These are phyloP conservation scores for Zymoseptoria tritici DNA, from an alignment of 2,329 filamentous ascomycete genomes.

Conservation along the genomic window DNA sequence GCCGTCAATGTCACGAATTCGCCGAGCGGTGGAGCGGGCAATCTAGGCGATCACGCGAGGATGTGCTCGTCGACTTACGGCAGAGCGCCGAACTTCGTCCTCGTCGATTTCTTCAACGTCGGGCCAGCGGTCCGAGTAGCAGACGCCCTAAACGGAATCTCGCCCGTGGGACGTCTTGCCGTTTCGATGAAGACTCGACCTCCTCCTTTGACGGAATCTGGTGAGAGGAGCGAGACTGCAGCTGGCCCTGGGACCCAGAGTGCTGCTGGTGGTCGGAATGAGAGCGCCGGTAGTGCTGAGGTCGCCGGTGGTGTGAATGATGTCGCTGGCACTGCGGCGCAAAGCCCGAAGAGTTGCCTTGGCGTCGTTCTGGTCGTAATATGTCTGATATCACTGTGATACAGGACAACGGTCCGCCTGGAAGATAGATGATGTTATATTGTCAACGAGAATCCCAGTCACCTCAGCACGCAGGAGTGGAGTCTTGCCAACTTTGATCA, in stretches of 20 bases:
- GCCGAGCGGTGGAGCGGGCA: constrained; percentile 33
- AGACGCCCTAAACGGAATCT: constrained; percentile 33
- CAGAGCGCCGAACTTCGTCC: constrained; percentile 36
- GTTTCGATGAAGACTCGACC: constrained; percentile 2
- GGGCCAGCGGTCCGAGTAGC: constrained; percentile 38
- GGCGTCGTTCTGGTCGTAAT: neutral
- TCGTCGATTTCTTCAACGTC: constrained; percentile 41
- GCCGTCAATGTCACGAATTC: constrained; percentile 38
- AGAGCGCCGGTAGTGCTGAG: neutral
- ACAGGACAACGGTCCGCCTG: neutral
- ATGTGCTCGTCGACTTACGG: constrained; percentile 34
- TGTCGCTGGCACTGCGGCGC: neutral
- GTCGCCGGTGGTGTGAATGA: neutral
- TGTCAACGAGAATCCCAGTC: neutral
- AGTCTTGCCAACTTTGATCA: neutral
- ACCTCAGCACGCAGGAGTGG: neutral
- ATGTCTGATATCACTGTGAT: neutral
- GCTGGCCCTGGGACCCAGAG: neutral
- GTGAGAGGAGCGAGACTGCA: constrained; percentile 6
- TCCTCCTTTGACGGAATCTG: neutral
- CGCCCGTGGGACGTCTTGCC: constrained; percentile 8
- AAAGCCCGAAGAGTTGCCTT: neutral
- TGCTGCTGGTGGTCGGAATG: neutral
- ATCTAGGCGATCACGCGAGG: constrained; percentile 37
- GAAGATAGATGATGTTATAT: neutral